Evolutionary conservation across 208 protist species (phyloP), one percentile per base, ranked within the genome.

Genomic region (Leishmania arabica): DNA sequence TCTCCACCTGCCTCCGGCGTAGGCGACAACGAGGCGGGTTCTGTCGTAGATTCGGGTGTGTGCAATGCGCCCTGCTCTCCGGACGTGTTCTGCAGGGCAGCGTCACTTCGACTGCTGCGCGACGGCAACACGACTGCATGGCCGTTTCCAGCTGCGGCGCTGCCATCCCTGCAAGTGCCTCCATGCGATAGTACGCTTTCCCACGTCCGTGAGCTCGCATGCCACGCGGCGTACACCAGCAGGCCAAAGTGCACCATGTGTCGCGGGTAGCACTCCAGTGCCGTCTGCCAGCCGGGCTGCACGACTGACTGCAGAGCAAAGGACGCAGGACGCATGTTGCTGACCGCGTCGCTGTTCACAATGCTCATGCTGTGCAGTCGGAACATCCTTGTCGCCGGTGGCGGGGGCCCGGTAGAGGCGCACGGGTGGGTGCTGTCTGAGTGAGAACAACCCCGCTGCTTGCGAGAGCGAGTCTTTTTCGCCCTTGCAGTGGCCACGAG

Each of bases 231-330:
- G 74, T 91, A 90, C 69, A 82, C 84, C 3, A 92, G 76, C 21
- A 95, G 34, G 2, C 89, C 91, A 78, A 97, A 93, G 79, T 95
- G 88, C 11, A 97, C 51, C 91, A 97, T 93, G 58, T 95, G 93
- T 2, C 84, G 80, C 4, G 93, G 89, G 80, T 97, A 97, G 85
- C 90, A 95, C 68, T 97, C 90, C 40, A 95, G 72, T 27, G 86
- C 81, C 1, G 88, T 76, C 9, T 77, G 80, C 40, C 64, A 31
- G 17, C 79, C 83, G 0, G 91, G 91, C 76, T 87, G 87, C 47
- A 92, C 83, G 34, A 97, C 76, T 1, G 91, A 95, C 79, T 97
- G 93, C 40, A 97, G 69, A 24, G 85, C 89, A 80, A 90, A 95
- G 17, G 89, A 90, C 19, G 79, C 80, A 0, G 68, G 74, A 7